These are phyloP conservation scores for Corymbia calophylla DNA, from an alignment of 441 rosid species.

Conservation along the genomic window DNA sequence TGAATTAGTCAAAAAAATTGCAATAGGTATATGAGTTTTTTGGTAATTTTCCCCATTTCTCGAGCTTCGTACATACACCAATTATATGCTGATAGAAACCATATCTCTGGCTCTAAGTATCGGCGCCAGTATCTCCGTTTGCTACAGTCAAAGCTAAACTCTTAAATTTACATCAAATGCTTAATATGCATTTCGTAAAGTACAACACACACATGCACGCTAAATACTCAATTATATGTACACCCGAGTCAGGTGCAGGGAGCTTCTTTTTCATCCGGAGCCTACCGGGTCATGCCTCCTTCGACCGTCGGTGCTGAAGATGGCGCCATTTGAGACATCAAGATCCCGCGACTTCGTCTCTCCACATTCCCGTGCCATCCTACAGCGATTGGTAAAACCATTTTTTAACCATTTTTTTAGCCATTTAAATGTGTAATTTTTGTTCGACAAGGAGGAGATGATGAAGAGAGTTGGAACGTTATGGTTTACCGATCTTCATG, in stretches of 20 bases:
- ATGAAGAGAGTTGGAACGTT: not conserved
- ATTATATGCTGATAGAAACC: not conserved
- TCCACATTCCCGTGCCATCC: not conserved
- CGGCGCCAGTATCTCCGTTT: not conserved
- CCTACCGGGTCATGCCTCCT: not conserved
- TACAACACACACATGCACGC: not conserved
- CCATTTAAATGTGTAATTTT: not conserved
- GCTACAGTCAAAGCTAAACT: not conserved
- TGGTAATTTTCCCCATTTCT: too few species aligned
- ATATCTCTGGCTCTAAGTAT: not conserved
- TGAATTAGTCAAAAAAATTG: too few species aligned
- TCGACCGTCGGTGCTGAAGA: not conserved
- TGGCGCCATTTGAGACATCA: not conserved
- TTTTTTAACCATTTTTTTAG: too few species aligned
- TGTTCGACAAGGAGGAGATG: not conserved
- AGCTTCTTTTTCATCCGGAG: not conserved
- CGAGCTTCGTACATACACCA: not conserved
- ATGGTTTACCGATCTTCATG: not conserved
- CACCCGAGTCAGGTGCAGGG: not conserved
- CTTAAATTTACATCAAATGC: not conserved
- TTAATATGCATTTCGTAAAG: not conserved
- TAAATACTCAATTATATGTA: not conserved
- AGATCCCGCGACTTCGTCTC: not conserved
- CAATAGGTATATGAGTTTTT: too few species aligned
- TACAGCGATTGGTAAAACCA: not conserved